Conservation (phyloP, 2,329 filamentous ascomycete genomes). For the Pleurostoma richardsiae region DNA sequence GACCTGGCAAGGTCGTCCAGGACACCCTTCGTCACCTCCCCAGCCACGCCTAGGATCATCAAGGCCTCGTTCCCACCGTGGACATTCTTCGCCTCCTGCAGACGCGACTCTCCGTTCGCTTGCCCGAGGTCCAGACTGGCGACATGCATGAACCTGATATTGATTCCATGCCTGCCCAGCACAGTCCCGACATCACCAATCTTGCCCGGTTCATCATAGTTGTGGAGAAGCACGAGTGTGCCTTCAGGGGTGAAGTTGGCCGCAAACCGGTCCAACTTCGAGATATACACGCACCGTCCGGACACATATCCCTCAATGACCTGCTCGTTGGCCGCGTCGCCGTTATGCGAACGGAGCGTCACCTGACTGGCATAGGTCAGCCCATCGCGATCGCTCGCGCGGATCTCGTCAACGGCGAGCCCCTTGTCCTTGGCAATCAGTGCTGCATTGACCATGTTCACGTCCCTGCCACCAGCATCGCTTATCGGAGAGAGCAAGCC, state of each 20-base stretch:
- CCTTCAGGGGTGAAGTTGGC: slow-evolving; percentile 71
- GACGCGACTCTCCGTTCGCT: slow-evolving; percentile 12
- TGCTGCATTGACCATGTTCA: slow-evolving; percentile 80
- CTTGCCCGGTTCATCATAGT: slow-evolving; percentile 77
- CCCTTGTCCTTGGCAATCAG: slow-evolving; percentile 73
- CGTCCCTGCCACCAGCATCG: slow-evolving; percentile 58
- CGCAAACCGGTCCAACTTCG: slow-evolving; percentile 66
- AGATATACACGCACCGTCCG: slow-evolving; percentile 62
- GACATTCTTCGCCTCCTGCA: slow-evolving; percentile 7
- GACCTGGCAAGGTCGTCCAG: slow-evolving; percentile 40
- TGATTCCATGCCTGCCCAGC: slow-evolving; percentile 65
- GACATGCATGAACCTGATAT: slow-evolving; percentile 78
- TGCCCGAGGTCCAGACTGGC: slow-evolving; percentile 40
- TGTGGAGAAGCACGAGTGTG: slow-evolving; percentile 71
- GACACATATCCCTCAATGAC: slow-evolving; percentile 63
- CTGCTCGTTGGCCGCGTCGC: slow-evolving; percentile 28
- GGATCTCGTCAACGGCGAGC: slow-evolving; percentile 71
- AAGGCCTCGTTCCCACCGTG: slow-evolving; percentile 59
- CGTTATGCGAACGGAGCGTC: slow-evolving; percentile 54
- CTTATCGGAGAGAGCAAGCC: slow-evolving; percentile 67
- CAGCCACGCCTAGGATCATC: slow-evolving; percentile 76
- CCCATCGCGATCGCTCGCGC: slow-evolving; percentile 55
- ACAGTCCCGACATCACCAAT: slow-evolving; percentile 73
- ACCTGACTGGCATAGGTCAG: slow-evolving; percentile 66
- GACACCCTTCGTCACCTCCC: slow-evolving; percentile 53